phyloP scores from a whole-genome alignment of 2,329 filamentous ascomycete species.

The Fusarium staphyleae region DNA sequence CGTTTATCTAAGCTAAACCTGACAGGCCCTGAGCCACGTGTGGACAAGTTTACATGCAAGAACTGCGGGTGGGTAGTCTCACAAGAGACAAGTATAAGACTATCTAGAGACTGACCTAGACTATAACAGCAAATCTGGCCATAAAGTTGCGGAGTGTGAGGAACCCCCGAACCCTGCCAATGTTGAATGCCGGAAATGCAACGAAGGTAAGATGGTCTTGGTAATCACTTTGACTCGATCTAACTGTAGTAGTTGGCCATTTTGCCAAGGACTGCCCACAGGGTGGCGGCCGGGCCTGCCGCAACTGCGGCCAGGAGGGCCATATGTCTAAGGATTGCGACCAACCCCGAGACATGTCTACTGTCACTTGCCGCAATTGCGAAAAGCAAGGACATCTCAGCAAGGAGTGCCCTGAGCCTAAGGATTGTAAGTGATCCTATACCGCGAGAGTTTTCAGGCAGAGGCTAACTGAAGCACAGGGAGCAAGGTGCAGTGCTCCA shows the following conservation, averaged over 20 bases:
- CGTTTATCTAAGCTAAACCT: slow-evolving; percentile 15
- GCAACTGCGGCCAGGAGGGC: slow-evolving; percentile 70
- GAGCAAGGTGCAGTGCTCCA: slow-evolving; percentile 50
- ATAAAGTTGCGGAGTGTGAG: slow-evolving; percentile 58
- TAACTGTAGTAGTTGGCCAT: slow-evolving; percentile 59
- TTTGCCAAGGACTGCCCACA: slow-evolving; percentile 70
- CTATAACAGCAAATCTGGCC: slow-evolving; percentile 57
- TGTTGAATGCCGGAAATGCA: slow-evolving; percentile 71
- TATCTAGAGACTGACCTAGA: slow-evolving; percentile 15
- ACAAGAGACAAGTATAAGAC: neutral
- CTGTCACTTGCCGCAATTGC: slow-evolving; percentile 67
- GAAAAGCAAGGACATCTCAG: slow-evolving; percentile 66
- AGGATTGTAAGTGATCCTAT: slow-evolving; percentile 44
- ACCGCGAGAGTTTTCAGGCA: neutral
- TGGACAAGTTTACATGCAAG: slow-evolving; percentile 71
- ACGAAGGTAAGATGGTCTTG: slow-evolving; percentile 58
- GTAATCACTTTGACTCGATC: neutral
- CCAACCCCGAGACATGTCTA: slow-evolving; percentile 52
- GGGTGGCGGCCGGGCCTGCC: slow-evolving; percentile 62
- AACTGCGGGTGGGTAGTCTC: slow-evolving; percentile 64
- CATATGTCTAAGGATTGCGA: slow-evolving; percentile 62
- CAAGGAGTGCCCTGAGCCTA: slow-evolving; percentile 67
- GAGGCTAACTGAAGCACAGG: slow-evolving; percentile 41
- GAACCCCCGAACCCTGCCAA: slow-evolving; percentile 68
- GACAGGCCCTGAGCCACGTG: slow-evolving; percentile 63